A percentile compares a stretch with the other conserved stretches of the same genome.
Evolutionary conservation across 306 rosid genomes (phyloP).

Genomic region (Inga oerstediana): DNA sequence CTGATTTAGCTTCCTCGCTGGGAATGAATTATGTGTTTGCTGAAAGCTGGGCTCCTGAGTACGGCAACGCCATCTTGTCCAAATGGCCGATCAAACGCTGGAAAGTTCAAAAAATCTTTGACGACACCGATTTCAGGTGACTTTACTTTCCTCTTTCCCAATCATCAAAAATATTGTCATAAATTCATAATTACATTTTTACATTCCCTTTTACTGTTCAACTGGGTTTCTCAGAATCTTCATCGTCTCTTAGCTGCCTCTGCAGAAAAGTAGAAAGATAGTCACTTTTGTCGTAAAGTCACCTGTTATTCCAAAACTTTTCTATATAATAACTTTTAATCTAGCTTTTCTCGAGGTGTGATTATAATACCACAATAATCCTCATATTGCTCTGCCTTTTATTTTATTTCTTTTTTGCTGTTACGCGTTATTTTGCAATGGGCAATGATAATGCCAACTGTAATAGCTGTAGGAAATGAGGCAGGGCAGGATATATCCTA

Average conservation of each 20-base stretch:
- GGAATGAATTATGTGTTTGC: slow-evolving; percentile 91
- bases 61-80: slow-evolving; percentile 88
- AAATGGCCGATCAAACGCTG: slow-evolving; percentile 86
- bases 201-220: neutral
- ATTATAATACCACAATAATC: neutral
- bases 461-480: slow-evolving; percentile 44
- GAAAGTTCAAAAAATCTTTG: slow-evolving; percentile 67
- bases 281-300: slow-evolving; percentile 45
- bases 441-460: slow-evolving; percentile 42
- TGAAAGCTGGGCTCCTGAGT: slow-evolving; percentile 98
- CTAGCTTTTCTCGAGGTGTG: slow-evolving; percentile 4
- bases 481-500: slow-evolving; percentile 23
- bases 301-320: slow-evolving; percentile 40
- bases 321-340: neutral
- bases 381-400: neutral
- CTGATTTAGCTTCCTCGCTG: slow-evolving; percentile 80
- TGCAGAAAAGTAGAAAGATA: slow-evolving; percentile 28
- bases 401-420: neutral
- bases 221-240: slow-evolving; percentile 34
- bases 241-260: neutral
- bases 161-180: neutral
- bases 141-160: neutral
- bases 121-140: slow-evolving; percentile 85
- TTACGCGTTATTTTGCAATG: neutral
- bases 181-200: neutral